Base-by-base conservation (phyloP, 345 rosid genomes). In the Acer negundo region DNA sequence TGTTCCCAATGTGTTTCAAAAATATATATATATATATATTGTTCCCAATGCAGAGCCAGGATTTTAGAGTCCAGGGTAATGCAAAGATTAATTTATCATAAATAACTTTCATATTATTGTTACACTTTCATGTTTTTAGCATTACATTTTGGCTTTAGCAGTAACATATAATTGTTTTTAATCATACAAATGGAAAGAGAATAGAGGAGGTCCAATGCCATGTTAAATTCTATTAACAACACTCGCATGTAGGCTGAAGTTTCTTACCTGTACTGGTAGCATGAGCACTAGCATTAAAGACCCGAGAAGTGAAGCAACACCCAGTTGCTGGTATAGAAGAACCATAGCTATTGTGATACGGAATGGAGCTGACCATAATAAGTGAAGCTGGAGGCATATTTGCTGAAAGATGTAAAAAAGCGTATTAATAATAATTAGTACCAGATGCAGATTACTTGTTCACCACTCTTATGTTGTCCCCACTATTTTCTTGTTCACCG, bases 301-400 rank as follows among this genome's bases (percentile, higher is more conserved):
- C 53, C 99, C 98, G 49, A 96, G 84, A 84, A 94, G 90, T 11
- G 99, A 91, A 80, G 99, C 94, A 80, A 92, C 91, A 74, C 97
- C 97, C 46, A 96, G 81, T 80, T 96, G 97, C 77, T 88, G 95
- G 80, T 89, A 96, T 62, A 95, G 95, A 82, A 96, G 97, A 83
- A 86, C 84, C 97, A 96, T 87, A 23, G 98, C 84, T 74, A 92
- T 75, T 63, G 79, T 80, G 72, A 94, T 96, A 26, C 99, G 97
- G 80, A 96, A 92, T 35, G 99, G 99, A 77, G 99, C 97, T 11
- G 99, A 96, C 97, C 99, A 96, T 66, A 96, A 76, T 70, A 89
- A 84, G 58, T 94, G 99, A 79, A 96, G 95, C 58, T 91, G 97
- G 82, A 86, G 92, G 82, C 93, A 83, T 81, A 90, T 77, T 96